A percentile compares a stretch with the other conserved stretches of the same genome.
Conservation (phyloP, 129 eudicot species). For the Flaveria trinervia region DNA sequence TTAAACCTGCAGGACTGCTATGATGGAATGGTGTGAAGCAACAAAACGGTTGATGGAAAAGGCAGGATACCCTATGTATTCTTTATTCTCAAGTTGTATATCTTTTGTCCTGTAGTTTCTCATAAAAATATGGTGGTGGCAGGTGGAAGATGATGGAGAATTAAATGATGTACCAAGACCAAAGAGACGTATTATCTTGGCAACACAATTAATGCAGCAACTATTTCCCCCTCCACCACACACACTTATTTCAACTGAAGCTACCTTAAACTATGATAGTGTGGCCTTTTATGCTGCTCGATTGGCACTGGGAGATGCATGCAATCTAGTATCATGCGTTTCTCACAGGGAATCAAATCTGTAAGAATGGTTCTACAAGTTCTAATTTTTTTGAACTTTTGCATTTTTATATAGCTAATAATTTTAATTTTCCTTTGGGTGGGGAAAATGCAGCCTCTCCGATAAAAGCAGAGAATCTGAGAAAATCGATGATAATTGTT, state of each 20-base stretch:
- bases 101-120: slow-evolving; percentile 15
- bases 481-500: slow-evolving; percentile 36
- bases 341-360: slow-evolving; percentile 36
- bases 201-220: slow-evolving; percentile 87
- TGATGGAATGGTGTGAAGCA: slow-evolving; percentile 57
- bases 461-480: slow-evolving; percentile 47
- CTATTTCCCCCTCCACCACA: slow-evolving; percentile 63
- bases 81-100: slow-evolving; percentile 1
- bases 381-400: not conserved
- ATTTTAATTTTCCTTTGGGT: not conserved
- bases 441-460: slow-evolving; percentile 24
- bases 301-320: slow-evolving; percentile 68
- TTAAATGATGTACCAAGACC: slow-evolving; percentile 52
- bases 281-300: slow-evolving; percentile 59
- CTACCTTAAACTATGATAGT: slow-evolving; percentile 43
- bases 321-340: slow-evolving; percentile 45
- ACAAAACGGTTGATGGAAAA: slow-evolving; percentile 60
- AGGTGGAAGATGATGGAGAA: slow-evolving; percentile 66
- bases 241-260: slow-evolving; percentile 55
- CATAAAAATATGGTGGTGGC: slow-evolving; percentile 29
- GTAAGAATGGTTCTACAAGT: slow-evolving; percentile 45
- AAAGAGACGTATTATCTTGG: slow-evolving; percentile 64
- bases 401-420: slow-evolving; percentile 4
- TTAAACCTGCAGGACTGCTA: slow-evolving; percentile 54
- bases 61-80: slow-evolving; percentile 43